phyloP scores from a whole-genome alignment of 371 early-diverging fungal species.

The Amoeboaphelidium protococcarum region DNA sequence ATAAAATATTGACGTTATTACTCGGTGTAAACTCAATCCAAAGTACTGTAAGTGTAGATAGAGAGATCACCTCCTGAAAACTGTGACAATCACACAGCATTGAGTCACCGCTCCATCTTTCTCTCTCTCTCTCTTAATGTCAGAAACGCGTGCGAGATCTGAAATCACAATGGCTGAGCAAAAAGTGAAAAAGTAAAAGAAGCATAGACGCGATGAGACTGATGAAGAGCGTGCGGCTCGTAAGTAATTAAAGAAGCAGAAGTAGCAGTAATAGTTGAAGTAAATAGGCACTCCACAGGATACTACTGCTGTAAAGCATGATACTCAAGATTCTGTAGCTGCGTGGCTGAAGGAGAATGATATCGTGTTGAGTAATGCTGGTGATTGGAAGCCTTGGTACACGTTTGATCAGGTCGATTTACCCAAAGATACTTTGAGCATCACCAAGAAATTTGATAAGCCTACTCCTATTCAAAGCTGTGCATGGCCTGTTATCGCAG shows the following conservation, averaged over 20 bases:
- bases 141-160: too few relatives aligned
- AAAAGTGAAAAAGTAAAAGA: background rate
- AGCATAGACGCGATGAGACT: background rate
- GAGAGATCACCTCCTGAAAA: too few relatives aligned
- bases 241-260: conserved; percentile 1
- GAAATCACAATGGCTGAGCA: background rate
- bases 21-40: too few relatives aligned
- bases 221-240: background rate
- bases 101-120: too few relatives aligned
- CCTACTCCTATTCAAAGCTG: conserved; percentile 35
- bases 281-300: background rate
- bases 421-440: conserved; percentile 13
- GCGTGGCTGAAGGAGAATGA: conserved; percentile 30
- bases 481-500: conserved; percentile 28
- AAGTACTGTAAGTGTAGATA: too few relatives aligned
- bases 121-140: too few relatives aligned
- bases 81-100: too few relatives aligned
- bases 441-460: conserved; percentile 9
- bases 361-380: conserved; percentile 33
- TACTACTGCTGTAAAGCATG: background rate
- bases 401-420: conserved; percentile 46
- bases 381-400: conserved; percentile 37
- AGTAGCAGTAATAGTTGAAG: background rate
- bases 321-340: conserved; percentile 5
- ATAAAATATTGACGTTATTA: too few relatives aligned